Percentiles rank a stretch among this genome's conserved stretches.
Conservation (phyloP, 1,284 basidiomycete genomes). For the Vanrija pseudolonga region DNA sequence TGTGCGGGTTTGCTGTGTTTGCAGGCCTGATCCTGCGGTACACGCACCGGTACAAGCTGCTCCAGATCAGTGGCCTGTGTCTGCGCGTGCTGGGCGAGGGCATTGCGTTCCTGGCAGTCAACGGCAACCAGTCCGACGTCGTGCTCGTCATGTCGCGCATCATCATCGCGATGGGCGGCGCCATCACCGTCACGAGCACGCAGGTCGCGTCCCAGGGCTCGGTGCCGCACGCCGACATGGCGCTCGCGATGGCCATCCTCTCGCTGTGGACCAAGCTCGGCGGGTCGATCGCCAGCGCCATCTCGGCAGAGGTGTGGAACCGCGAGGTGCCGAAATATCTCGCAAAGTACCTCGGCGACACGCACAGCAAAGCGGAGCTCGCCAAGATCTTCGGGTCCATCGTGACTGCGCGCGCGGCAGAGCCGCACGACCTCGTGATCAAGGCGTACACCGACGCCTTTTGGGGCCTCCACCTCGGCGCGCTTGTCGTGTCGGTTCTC, state of each 20-base stretch:
- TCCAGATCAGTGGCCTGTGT: conserved; percentile 30
- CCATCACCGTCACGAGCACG: conserved; percentile 43
- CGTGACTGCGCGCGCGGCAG: conserved; percentile 16
- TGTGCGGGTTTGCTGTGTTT: conserved; percentile 44
- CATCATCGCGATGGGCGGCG: conserved; percentile 40
- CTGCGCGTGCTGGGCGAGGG: conserved; percentile 28
- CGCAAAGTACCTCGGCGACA: conserved; percentile 22
- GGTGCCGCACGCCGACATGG: conserved; percentile 47
- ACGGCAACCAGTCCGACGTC: conserved; percentile 18
- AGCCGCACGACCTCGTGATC: conserved; percentile 21
- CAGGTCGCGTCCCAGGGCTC: conserved; percentile 45
- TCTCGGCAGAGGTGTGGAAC: conserved; percentile 40
- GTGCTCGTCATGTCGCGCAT: conserved; percentile 29
- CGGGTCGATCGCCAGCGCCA: conserved; percentile 41
- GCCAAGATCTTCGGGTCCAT: conserved; percentile 20
- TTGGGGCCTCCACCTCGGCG: conserved; percentile 16
- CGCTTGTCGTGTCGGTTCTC: conserved; percentile 19
- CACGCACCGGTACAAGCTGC: conserved; percentile 51
- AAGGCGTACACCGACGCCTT: conserved; percentile 23
- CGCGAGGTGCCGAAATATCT: conserved; percentile 24
- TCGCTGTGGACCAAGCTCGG: conserved; percentile 47
- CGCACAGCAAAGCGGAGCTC: conserved; percentile 11
- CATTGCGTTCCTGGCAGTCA: conserved; percentile 30
- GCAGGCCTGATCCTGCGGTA: conserved; percentile 47
- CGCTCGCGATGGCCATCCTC: conserved; percentile 44